Percentiles rank a stretch among this genome's conserved stretches.
Conservation (phyloP, 106 monocot genomes). For the Apostasia ramifera region DNA sequence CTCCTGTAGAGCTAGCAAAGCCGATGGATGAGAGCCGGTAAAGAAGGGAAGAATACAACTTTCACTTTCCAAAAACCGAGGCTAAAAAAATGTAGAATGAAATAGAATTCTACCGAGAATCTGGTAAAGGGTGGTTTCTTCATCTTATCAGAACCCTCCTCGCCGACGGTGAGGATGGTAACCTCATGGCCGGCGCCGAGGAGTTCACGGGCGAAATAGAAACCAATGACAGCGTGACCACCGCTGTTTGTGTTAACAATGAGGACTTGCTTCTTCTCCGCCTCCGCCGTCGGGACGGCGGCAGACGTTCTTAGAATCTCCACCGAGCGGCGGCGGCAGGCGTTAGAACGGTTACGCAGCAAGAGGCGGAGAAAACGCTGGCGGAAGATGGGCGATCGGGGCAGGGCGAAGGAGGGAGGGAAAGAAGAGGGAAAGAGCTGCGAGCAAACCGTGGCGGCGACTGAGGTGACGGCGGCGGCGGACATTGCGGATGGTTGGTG, state of each 20-base stretch:
- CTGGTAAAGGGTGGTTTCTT: conserved; percentile 88
- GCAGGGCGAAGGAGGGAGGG: not conserved
- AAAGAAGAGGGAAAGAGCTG: not conserved
- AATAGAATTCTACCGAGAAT: conserved; percentile 51
- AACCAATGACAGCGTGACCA: conserved; percentile 94
- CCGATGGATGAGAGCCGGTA: not conserved
- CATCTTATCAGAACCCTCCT: conserved; percentile 91
- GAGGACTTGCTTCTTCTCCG: conserved; percentile 65
- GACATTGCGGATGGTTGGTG: not conserved
- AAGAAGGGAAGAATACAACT: not conserved
- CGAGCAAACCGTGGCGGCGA: not conserved
- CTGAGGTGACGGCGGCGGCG: not conserved
- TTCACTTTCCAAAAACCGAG: not conserved
- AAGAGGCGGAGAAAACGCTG: not conserved
- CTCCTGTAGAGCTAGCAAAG: conserved; percentile 35
- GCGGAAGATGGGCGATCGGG: conserved; percentile 5
- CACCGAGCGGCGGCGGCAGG: not conserved
- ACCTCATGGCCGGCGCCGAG: conserved; percentile 68
- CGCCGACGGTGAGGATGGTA: conserved; percentile 89
- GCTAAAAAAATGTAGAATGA: not conserved
- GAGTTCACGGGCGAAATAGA: conserved; percentile 74
- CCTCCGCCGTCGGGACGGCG: not conserved
- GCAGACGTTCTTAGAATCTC: not conserved
- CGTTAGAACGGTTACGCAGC: not conserved
- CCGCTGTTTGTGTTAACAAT: conserved; percentile 91